phyloP scores from a whole-genome alignment of 2,329 filamentous ascomycete species.

The Colletotrichum coccodes region DNA sequence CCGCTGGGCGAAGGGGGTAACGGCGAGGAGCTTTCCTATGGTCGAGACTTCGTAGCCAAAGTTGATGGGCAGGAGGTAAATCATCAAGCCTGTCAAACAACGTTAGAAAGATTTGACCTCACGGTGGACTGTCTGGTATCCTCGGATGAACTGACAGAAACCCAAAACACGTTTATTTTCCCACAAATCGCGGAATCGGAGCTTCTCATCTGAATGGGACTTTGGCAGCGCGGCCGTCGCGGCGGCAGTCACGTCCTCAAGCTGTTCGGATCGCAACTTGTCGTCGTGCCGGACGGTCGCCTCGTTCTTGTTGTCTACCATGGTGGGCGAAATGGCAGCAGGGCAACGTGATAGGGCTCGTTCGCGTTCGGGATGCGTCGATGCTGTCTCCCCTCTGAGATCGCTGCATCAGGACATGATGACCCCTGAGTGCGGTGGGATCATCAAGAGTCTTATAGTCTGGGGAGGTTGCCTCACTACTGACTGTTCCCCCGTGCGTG shows the following conservation, averaged over 20 bases:
- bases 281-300: slow-evolving; percentile 1
- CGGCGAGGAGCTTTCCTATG: slow-evolving; percentile 43
- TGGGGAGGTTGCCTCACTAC: background rate
- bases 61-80: slow-evolving; percentile 28
- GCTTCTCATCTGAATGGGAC: slow-evolving; percentile 16
- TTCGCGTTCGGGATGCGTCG: background rate
- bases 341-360: background rate
- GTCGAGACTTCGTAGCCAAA: slow-evolving; percentile 42
- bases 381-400: background rate
- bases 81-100: slow-evolving; percentile 11
- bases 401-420: too few relatives aligned
- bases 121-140: background rate
- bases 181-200: slow-evolving; percentile 9
- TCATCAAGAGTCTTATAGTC: slow-evolving; percentile 10
- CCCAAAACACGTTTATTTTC: slow-evolving; percentile 23
- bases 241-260: slow-evolving; percentile 6
- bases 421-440: background rate
- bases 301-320: slow-evolving; percentile 8
- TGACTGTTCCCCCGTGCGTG: slow-evolving; percentile 6
- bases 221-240: slow-evolving; percentile 4
- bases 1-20: slow-evolving; percentile 38
- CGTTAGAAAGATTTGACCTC: background rate
- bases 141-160: slow-evolving; percentile 21
- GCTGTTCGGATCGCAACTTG: slow-evolving; percentile 7
- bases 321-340: background rate